Evolutionary conservation across 805 yeast genomes (phyloP).

Genomic region (Kluyveromyces siamensis): DNA sequence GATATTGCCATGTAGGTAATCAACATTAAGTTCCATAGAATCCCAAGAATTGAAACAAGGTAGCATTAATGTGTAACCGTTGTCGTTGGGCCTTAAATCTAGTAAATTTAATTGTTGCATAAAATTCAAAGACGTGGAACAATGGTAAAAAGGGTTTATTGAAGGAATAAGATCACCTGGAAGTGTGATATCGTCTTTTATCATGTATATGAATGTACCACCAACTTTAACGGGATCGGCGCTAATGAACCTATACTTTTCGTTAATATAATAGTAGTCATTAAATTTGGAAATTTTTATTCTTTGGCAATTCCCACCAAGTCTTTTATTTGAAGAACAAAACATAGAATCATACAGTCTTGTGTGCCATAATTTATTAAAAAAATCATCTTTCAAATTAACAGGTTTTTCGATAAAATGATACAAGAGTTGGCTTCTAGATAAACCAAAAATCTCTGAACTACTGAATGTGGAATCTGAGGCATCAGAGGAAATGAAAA

Average conservation of each 20-base stretch:
- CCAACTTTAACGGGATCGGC: slow-evolving; percentile 43
- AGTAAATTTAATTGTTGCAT: slow-evolving; percentile 44
- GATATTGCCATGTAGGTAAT: slow-evolving; percentile 46
- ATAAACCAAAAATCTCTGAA: slow-evolving; percentile 24
- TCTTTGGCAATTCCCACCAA: slow-evolving; percentile 60
- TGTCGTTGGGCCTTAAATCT: slow-evolving; percentile 41
- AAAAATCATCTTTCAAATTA: slow-evolving; percentile 13
- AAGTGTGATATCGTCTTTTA: slow-evolving; percentile 48
- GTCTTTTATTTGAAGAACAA: slow-evolving; percentile 40
- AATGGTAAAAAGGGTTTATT: slow-evolving; percentile 52
- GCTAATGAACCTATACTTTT: slow-evolving; percentile 38
- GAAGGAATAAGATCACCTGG: slow-evolving; percentile 62
- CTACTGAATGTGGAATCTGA: slow-evolving; percentile 9
- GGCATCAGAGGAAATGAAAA: slow-evolving; percentile 43
- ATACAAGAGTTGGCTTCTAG: slow-evolving; percentile 41
- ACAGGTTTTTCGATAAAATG: slow-evolving; percentile 40
- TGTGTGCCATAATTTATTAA: slow-evolving; percentile 3
- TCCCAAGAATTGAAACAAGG: slow-evolving; percentile 78
- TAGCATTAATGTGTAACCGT: slow-evolving; percentile 67
- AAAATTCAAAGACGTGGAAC: slow-evolving; percentile 56
- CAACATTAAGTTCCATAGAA: slow-evolving; percentile 46
- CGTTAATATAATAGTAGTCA: slow-evolving; percentile 40
- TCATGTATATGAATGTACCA: slow-evolving; percentile 55
- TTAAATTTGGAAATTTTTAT: slow-evolving; percentile 35
- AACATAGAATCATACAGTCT: slow-evolving; percentile 41